Base-by-base conservation (phyloP, 257 asterid genomes). In the Rehmannia glutinosa region DNA sequence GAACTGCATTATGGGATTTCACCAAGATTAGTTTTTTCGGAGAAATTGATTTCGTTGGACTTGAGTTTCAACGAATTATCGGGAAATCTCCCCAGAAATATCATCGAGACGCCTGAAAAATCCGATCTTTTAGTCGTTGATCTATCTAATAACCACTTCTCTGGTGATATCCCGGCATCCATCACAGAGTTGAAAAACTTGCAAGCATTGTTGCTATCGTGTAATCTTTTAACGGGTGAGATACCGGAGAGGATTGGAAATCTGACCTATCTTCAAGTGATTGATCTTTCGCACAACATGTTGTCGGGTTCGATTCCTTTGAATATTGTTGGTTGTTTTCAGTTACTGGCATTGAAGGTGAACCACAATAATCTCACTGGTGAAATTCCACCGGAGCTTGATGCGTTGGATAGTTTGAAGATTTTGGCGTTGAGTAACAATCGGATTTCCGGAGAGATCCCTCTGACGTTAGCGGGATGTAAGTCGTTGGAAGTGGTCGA, bases 291-390 rank as follows among this genome's bases (percentile, higher is more conserved):
- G 2, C 77, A 88, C 80, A 93, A 93, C 81, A 58, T 52, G 5
- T 47, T 93, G 21, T 80, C 97, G 1, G 99, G 97, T 17, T 81
- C 92, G 0, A 76, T 93, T 28, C 96, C 99, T 25, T 71, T 78
- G 80, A 88, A 82, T 57, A 84, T 90, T n/a, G 97, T 90, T 8
- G 99, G 97, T 7, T 90, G 99, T 80, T 93, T 93, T 66, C 99
- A 90, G 81, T 71, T 93, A 21, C 81, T 85, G 32, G 95, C 87
- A 1, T 54, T 93, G 83, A 76, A 77, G 72, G 80, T 93, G 43
- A 88, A 81, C 81, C 74, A 77, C 80, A 93, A 93, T 81, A 86
- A 88, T 68, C 86, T 93, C 46, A 90, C 99, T 2, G 99, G 96
- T 11, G 96, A 85, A 76, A 86, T 93, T 42, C 97, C 84, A n/a